Evolutionary conservation across 345 rosid genomes (phyloP).

Genomic region (Nephelium lappaceum): DNA sequence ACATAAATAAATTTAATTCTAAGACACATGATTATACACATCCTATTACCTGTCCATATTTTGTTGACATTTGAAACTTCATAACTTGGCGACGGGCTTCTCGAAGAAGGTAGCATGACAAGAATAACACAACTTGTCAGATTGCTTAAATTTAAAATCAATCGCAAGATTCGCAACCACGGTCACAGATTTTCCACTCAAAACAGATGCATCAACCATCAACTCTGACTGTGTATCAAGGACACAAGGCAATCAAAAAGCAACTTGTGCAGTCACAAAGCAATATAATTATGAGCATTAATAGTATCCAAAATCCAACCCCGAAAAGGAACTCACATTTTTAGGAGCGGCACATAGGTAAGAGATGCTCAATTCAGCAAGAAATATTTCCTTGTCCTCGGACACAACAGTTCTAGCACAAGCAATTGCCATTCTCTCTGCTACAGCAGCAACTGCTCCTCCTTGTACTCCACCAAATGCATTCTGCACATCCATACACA

Average conservation of each 20-base stretch:
- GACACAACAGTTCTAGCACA: constrained; percentile 62
- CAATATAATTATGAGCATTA: no score
- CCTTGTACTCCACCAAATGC: constrained; percentile 61
- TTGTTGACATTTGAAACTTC: not conserved
- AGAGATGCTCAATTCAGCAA: constrained; percentile 70
- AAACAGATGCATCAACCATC: constrained; percentile 60
- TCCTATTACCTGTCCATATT: not conserved
- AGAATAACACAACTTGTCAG: constrained; percentile 46
- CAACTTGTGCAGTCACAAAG: no score
- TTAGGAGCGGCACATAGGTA: constrained; percentile 58
- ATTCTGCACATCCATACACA: constrained; percentile 42
- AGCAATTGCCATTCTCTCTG: constrained; percentile 67
- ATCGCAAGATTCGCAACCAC: constrained; percentile 53
- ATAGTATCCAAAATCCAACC: not conserved
- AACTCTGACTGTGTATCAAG: constrained; percentile 42
- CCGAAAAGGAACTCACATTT: constrained; percentile 27
- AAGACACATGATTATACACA: not conserved
- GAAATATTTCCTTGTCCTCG: constrained; percentile 59
- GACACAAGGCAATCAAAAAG: not conserved
- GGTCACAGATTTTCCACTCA: constrained; percentile 69
- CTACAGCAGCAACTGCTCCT: constrained; percentile 65
- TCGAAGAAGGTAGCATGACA: constrained; percentile 72
- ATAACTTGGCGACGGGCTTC: constrained; percentile 36
- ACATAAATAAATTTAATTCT: no score
- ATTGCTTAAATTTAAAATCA: constrained; percentile 57